phyloP scores from a whole-genome alignment of 352 stramenopile genomes.

The Blastocystis sp. region DNA sequence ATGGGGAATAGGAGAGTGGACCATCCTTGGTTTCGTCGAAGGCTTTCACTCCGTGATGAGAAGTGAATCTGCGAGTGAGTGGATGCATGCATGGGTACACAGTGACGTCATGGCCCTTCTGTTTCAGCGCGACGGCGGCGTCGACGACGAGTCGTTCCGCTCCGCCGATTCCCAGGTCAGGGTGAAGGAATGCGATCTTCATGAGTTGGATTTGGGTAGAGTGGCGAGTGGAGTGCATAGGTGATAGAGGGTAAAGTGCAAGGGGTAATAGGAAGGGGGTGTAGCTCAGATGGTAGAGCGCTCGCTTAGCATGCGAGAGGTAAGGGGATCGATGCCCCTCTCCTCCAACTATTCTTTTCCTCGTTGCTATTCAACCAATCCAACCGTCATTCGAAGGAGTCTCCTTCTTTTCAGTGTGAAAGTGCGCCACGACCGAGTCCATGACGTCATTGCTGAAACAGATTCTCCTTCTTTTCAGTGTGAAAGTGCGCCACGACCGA shows the following conservation, averaged over 20 bases:
- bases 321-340: conserved; percentile 56
- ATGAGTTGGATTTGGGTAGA: background rate
- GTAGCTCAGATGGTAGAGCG: conserved; percentile 57
- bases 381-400: background rate
- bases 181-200: conserved; percentile 73
- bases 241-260: background rate
- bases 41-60: conserved; percentile 81
- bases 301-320: conserved; percentile 57
- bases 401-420: background rate
- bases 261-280: background rate
- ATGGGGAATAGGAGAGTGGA: conserved; percentile 64
- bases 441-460: background rate
- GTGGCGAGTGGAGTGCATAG: background rate
- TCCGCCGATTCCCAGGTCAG: conserved; percentile 92
- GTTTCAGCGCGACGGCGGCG: conserved; percentile 73
- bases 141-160: conserved; percentile 84
- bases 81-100: background rate
- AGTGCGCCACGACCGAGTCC: background rate
- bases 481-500: too few species aligned
- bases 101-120: conserved; percentile 66
- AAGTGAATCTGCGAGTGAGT: conserved; percentile 76
- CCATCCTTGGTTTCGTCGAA: conserved; percentile 77
- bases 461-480: too few species aligned
- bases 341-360: conserved; percentile 48
- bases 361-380: background rate